Evolutionary conservation across 1,284 basidiomycete species (phyloP), one percentile per base, ranked within the genome.

Genomic region (Sanghuangporus weigelae): DNA sequence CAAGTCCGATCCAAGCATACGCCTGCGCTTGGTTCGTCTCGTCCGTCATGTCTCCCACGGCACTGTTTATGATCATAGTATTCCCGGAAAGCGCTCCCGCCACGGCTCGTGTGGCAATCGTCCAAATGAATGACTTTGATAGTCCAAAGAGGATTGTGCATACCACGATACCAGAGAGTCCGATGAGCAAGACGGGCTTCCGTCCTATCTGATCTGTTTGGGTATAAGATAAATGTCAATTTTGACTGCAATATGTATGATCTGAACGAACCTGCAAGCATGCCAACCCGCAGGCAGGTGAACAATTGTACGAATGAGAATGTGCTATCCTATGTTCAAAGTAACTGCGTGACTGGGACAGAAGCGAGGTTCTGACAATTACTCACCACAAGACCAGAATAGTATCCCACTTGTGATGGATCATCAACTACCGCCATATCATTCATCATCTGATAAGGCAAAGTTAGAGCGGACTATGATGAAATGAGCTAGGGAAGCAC

Each of bases 141-240:
- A 74, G 61, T 6, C 73, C 73, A 64, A 74, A 71, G 7, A 64
- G 63, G 16, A 67, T 40, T 35, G 70, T 70, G 31, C 68, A 67
- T 36, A 73, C 48, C 23, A 69, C 64, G 19, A 70, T 57, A 11
- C 73, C 73, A 16, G 65, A 56, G 4, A 73, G 63, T 16, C 73
- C 73, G 36, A 68, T 63, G 10, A 74, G 55, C n/a, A 74, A 48
- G 38, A 74, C 68, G 8, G 73, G 72, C 39, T 71, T 70, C 2
- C 73, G 68, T 36, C 73, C 73, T 40, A 71, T 67, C 7, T 63
- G 63, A 60, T 74, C 73, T 60, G 14, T 40, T 36, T 21, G 36
- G 19, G 12, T 19, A 46, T 16, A 7, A 46, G 1, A 46, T n/a
- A 3, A 46, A 11, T 2, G 3, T 7, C n/a, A 19, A n/a, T 14